Evolutionary conservation across 495 filamentous ascomycete genomes (phyloP).

Genomic region (Daldinia childiae): DNA sequence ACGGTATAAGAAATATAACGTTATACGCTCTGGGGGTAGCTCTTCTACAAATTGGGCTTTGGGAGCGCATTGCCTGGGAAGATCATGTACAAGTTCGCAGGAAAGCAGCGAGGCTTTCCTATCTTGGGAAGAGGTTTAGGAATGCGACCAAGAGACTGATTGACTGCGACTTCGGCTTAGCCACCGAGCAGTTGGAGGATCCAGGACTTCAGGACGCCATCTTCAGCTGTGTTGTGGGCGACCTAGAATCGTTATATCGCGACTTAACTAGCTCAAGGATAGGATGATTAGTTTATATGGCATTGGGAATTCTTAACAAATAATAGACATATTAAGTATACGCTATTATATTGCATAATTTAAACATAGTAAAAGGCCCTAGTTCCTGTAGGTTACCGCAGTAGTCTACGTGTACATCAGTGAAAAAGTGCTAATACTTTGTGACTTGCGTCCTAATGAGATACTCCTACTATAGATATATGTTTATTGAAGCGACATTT

Average conservation of each 20-base stretch:
- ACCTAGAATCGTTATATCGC: not conserved
- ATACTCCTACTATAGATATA: too few species aligned
- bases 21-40: constrained; percentile 42
- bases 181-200: not conserved
- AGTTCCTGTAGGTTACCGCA: too few species aligned
- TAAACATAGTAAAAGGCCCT: too few species aligned
- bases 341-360: too few species aligned
- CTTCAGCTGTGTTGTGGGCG: not conserved
- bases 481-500: too few species aligned
- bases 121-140: not conserved
- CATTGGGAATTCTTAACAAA: too few species aligned
- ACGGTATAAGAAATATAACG: constrained; percentile 41
- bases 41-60: constrained; percentile 42
- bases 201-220: not conserved
- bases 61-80: constrained; percentile 22
- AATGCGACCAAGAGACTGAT: not conserved
- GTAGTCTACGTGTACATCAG: too few species aligned
- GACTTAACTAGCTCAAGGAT: not conserved
- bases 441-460: too few species aligned
- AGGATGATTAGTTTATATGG: too few species aligned
- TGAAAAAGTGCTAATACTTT: too few species aligned
- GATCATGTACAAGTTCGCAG: constrained; percentile 9
- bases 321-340: too few species aligned
- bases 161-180: not conserved
- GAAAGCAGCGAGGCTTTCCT: not conserved